phyloP scores from a whole-genome alignment of 2,329 filamentous ascomycete genomes.

The Hymenoscyphus fraxineus region DNA sequence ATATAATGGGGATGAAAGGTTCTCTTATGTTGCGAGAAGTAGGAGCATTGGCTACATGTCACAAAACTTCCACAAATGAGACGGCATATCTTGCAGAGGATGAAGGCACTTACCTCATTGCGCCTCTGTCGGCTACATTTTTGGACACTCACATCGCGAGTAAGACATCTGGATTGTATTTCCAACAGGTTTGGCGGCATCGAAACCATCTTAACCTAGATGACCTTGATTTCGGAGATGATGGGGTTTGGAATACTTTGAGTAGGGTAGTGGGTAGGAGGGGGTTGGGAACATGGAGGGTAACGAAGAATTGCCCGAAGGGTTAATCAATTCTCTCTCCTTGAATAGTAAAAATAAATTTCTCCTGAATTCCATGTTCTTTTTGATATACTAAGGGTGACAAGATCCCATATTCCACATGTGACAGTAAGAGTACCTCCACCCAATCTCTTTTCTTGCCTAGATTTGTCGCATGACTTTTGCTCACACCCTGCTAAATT shows the following conservation, averaged over 20 bases:
- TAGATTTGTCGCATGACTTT: too few species aligned
- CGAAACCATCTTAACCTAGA: slow-evolving; percentile 70
- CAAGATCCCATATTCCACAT: neutral
- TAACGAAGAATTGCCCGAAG: slow-evolving; percentile 45
- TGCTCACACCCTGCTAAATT: too few species aligned
- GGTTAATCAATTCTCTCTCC: neutral
- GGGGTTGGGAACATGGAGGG: slow-evolving; percentile 59
- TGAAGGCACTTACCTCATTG: slow-evolving; percentile 66
- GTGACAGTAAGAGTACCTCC: too few species aligned
- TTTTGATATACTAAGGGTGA: neutral
- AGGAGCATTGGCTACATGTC: slow-evolving; percentile 55
- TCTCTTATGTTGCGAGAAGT: slow-evolving; percentile 57
- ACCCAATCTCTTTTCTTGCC: too few species aligned
- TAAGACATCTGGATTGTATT: slow-evolving; percentile 50
- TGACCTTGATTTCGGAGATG: slow-evolving; percentile 74
- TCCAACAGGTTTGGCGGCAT: slow-evolving; percentile 69
- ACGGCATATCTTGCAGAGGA: slow-evolving; percentile 55
- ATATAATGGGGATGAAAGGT: slow-evolving; percentile 70
- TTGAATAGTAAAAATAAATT: neutral
- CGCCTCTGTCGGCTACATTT: slow-evolving; percentile 68
- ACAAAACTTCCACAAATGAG: slow-evolving; percentile 53
- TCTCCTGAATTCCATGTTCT: neutral
- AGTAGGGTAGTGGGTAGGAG: slow-evolving; percentile 61
- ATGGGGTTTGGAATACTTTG: slow-evolving; percentile 70
- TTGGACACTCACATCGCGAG: slow-evolving; percentile 56